phyloP scores from a whole-genome alignment of 2,329 filamentous ascomycete species.

The Plectosphaerella cucumerina region DNA sequence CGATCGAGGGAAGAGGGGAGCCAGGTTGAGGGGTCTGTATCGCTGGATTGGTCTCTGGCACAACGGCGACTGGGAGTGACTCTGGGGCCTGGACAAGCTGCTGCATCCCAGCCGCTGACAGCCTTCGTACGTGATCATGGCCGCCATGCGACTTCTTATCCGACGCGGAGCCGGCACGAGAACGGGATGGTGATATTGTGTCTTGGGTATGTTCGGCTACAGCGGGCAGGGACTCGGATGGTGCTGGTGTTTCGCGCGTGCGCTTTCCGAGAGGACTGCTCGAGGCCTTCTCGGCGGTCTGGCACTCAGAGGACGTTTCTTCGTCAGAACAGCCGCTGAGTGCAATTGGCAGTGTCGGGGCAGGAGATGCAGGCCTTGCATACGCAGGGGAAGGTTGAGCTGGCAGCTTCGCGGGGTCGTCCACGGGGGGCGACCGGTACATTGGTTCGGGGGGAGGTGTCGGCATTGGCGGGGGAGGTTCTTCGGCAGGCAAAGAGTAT shows the following conservation, averaged over 20 bases:
- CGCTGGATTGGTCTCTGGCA: conserved; percentile 29
- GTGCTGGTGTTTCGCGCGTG: background rate
- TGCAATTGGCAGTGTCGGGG: conserved; percentile 10
- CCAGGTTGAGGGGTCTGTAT: conserved; percentile 33
- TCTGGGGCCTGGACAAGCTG: conserved; percentile 53
- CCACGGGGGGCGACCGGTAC: conserved; percentile 3
- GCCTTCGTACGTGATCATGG: conserved; percentile 43
- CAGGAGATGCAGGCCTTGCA: conserved; percentile 8
- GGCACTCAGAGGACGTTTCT: conserved; percentile 11
- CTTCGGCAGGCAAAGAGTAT: too few species aligned
- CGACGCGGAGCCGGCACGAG: conserved; percentile 8
- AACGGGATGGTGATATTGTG: conserved; percentile 1
- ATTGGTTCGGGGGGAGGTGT: conserved; percentile 3
- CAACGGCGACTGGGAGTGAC: conserved; percentile 51
- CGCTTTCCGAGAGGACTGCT: background rate
- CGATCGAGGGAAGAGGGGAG: conserved; percentile 26
- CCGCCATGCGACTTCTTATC: conserved; percentile 21
- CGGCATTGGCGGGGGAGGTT: conserved; percentile 8
- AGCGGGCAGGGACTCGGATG: conserved; percentile 7
- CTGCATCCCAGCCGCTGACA: conserved; percentile 56
- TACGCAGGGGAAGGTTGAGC: background rate
- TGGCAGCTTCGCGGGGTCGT: background rate
- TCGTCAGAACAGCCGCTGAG: conserved; percentile 11
- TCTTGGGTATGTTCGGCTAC: conserved; percentile 3
- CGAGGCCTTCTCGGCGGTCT: conserved; percentile 3